These are phyloP conservation scores for Lotmaria passim DNA, from an alignment of 208 protist genomes.

Conservation along the genomic window DNA sequence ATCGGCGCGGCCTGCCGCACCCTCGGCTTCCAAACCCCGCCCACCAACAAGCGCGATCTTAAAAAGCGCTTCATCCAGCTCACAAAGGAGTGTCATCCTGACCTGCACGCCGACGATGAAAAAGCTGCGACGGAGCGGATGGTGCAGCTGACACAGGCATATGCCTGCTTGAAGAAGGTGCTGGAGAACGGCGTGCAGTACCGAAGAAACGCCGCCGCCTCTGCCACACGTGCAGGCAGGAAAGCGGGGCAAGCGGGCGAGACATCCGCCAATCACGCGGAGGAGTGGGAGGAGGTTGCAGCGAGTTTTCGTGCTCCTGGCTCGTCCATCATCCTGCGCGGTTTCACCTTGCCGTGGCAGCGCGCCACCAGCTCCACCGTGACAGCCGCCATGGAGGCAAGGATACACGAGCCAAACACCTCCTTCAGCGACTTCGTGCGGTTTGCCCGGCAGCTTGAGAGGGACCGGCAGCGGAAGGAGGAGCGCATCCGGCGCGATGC, in stretches of 20 bases:
- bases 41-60: conserved; percentile 56
- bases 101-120: conserved; percentile 49
- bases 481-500: conserved; percentile 40
- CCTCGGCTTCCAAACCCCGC: conserved; percentile 65
- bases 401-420: conserved; percentile 22
- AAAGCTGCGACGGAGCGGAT: conserved; percentile 53
- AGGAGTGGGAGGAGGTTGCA: conserved; percentile 46
- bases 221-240: background rate
- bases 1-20: conserved; percentile 62
- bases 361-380: conserved; percentile 37
- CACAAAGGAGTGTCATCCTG: conserved; percentile 77
- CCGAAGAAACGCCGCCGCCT: background rate
- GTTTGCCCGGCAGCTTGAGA: conserved; percentile 43
- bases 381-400: conserved; percentile 29
- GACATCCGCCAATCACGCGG: background rate
- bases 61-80: conserved; percentile 75
- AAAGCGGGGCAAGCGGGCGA: background rate
- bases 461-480: conserved; percentile 29
- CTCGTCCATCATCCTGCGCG: conserved; percentile 58
- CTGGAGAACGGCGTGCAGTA: conserved; percentile 52
- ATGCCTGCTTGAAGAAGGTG: conserved; percentile 63
- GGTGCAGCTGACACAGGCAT: conserved; percentile 73
- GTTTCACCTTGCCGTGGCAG: conserved; percentile 78
- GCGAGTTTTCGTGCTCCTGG: conserved; percentile 63
- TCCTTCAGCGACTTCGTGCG: conserved; percentile 53